phyloP scores from a whole-genome alignment of 2,329 filamentous ascomycete species.

The Pseudogymnoascus sp. region DNA sequence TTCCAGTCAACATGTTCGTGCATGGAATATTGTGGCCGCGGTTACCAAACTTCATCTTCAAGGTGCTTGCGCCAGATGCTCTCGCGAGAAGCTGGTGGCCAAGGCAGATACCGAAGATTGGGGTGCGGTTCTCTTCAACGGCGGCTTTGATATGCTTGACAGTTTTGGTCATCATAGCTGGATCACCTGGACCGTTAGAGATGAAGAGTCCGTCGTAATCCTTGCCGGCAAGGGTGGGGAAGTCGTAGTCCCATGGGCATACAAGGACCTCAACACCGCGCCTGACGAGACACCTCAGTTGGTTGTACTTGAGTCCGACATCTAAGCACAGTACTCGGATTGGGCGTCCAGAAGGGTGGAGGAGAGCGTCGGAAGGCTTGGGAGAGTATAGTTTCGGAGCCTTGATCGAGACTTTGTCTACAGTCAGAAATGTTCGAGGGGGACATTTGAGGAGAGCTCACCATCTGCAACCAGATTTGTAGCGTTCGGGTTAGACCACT shows the following conservation, averaged over 20 bases:
- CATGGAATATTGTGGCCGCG: slow-evolving; percentile 97
- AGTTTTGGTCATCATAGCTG: slow-evolving; percentile 79
- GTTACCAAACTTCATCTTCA: slow-evolving; percentile 99
- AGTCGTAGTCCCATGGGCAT: slow-evolving; percentile 94
- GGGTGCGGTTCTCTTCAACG: slow-evolving; percentile 74
- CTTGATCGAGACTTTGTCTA: slow-evolving; percentile 72
- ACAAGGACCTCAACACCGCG: slow-evolving; percentile 91
- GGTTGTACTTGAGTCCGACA: slow-evolving; percentile 97
- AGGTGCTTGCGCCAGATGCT: slow-evolving; percentile 75
- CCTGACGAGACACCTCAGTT: slow-evolving; percentile 84
- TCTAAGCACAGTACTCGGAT: slow-evolving; percentile 89
- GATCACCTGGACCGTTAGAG: slow-evolving; percentile 96
- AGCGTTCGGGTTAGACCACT: slow-evolving; percentile 87
- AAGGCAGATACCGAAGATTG: slow-evolving; percentile 96
- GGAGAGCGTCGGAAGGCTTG: slow-evolving; percentile 61
- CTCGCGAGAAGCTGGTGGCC: slow-evolving; percentile 90
- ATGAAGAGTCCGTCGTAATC: slow-evolving; percentile 96
- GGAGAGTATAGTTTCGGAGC: slow-evolving; percentile 81
- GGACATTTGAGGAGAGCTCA: slow-evolving; percentile 44
- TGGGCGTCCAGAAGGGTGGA: slow-evolving; percentile 80
- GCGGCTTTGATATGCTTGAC: slow-evolving; percentile 81
- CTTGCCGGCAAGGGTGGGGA: slow-evolving; percentile 66
- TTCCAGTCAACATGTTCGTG: slow-evolving; percentile 89
- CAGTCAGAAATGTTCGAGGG: slow-evolving; percentile 33
- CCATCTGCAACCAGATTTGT: slow-evolving; percentile 92